Percentiles rank a stretch among this genome's conserved stretches.
Conservation (phyloP, 2,329 filamentous ascomycete genomes). For the Calonectria ilicicola region DNA sequence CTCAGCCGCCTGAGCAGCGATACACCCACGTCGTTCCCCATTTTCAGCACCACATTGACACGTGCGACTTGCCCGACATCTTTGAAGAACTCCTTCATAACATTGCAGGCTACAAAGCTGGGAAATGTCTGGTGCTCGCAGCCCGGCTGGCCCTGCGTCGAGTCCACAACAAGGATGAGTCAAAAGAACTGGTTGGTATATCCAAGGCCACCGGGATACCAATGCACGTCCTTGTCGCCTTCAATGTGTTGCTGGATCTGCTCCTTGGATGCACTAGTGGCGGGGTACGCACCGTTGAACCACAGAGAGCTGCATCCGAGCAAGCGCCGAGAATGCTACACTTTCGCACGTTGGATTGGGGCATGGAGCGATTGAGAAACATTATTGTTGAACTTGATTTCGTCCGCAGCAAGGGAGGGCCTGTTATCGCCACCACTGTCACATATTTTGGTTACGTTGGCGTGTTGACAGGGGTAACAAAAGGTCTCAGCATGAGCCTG, state of each 20-base stretch:
- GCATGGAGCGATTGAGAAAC: conserved; percentile 61
- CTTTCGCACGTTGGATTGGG: conserved; percentile 68
- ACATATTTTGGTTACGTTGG: conserved; percentile 64
- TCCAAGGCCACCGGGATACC: conserved; percentile 61
- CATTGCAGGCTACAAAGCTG: conserved; percentile 32
- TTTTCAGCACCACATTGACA: conserved; percentile 27
- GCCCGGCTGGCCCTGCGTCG: conserved; percentile 61
- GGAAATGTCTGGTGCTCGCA: conserved; percentile 46
- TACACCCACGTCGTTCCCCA: conserved; percentile 43
- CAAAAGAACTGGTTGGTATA: conserved; percentile 71
- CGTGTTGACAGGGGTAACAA: conserved; percentile 60
- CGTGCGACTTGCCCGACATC: conserved; percentile 53
- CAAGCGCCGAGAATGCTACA: conserved; percentile 57
- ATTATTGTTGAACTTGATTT: conserved; percentile 66
- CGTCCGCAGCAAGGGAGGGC: conserved; percentile 47
- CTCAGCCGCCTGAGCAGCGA: conserved; percentile 37
- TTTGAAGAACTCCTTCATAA: conserved; percentile 63
- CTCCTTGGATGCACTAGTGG: conserved; percentile 74
- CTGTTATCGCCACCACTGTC: conserved; percentile 57
- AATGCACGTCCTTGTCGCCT: conserved; percentile 70
- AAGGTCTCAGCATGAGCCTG: conserved; percentile 59
- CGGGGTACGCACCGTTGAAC: conserved; percentile 40
- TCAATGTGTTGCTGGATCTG: conserved; percentile 73
- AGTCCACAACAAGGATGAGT: conserved; percentile 67
- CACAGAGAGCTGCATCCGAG: background rate